Conservation (phyloP, 257 asterid species). For the Nemophila menziesii region DNA sequence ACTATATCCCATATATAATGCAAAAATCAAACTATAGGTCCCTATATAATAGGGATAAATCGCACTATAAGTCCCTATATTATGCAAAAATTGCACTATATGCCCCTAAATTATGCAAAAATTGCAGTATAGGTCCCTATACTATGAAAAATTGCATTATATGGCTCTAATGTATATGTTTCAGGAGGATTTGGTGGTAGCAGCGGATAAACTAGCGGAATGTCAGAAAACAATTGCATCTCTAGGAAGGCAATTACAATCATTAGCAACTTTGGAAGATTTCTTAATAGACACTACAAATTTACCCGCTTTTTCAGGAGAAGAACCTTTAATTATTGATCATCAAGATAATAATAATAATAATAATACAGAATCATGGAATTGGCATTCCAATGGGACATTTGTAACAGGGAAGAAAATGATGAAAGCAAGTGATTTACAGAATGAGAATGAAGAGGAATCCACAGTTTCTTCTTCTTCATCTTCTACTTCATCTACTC, state of each 20-base stretch:
- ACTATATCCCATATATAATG: no score
- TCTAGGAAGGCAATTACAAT: slow-evolving; percentile 63
- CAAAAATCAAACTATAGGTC: no score
- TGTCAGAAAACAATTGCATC: slow-evolving; percentile 83
- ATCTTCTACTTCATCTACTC: slow-evolving; percentile 24
- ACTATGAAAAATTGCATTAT: no score
- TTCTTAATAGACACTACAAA: slow-evolving; percentile 64
- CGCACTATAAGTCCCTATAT: no score
- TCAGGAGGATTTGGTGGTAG: slow-evolving; percentile 60
- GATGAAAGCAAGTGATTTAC: slow-evolving; percentile 15
- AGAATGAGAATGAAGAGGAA: slow-evolving; percentile 30
- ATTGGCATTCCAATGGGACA: slow-evolving; percentile 21
- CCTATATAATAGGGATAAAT: no score
- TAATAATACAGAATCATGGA: slow-evolving; percentile 23
- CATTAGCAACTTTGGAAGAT: slow-evolving; percentile 73
- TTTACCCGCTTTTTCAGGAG: slow-evolving; percentile 44
- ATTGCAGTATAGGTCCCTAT: no score
- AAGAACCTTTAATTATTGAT: slow-evolving; percentile 16
- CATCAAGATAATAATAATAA: no score
- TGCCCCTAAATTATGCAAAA: no score
- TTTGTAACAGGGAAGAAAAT: slow-evolving; percentile 15
- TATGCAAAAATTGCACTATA: no score
- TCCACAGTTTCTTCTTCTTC: slow-evolving; percentile 30
- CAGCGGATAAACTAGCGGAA: slow-evolving; percentile 77
- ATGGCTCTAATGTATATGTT: neutral